Conservation (phyloP, 331 rosid genomes). For the Acacia concinna region DNA sequence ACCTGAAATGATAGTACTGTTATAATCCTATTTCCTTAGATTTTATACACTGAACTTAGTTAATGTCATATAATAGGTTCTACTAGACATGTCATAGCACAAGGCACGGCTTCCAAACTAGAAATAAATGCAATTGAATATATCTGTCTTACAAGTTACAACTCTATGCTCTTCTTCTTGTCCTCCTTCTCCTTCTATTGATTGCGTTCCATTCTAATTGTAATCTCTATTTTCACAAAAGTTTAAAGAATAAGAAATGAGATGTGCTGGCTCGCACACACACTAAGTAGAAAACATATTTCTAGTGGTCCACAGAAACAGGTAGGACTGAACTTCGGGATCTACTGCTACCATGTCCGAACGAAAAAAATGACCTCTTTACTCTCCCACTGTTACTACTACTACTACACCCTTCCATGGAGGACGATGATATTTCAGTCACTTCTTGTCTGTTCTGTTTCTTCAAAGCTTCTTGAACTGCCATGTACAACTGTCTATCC, state of each 20-base stretch:
- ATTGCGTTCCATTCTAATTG: conserved; percentile 39
- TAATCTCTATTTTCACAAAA: conserved; percentile 34
- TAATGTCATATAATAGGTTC: neutral
- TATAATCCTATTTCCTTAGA: neutral
- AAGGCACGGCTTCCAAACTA: conserved; percentile 26
- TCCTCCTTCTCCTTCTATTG: conserved; percentile 21
- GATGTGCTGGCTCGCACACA: conserved; percentile 28
- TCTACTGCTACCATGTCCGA: conserved; percentile 75
- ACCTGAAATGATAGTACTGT: neutral
- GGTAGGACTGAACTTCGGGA: conserved; percentile 77
- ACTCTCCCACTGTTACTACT: conserved; percentile 43
- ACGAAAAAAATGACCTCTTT: conserved; percentile 78
- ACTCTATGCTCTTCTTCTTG: conserved; percentile 42
- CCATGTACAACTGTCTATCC: conserved; percentile 72
- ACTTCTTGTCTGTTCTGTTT: conserved; percentile 44
- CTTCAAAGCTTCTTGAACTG: conserved; percentile 71
- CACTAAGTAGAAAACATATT: conserved; percentile 8
- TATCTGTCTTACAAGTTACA: conserved; percentile 48
- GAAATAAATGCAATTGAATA: conserved; percentile 46
- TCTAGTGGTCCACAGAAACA: conserved; percentile 49
- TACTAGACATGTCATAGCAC: conserved; percentile 20
- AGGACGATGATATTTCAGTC: conserved; percentile 38
- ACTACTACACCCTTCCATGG: conserved; percentile 54
- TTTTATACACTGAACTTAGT: neutral
- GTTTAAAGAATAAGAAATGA: conserved; percentile 29